A percentile compares a stretch with the other conserved stretches of the same genome.
These are phyloP conservation scores for Bothriochloa decipiens DNA, from an alignment of 176 grass and related monocot species.

Conservation along the genomic window DNA sequence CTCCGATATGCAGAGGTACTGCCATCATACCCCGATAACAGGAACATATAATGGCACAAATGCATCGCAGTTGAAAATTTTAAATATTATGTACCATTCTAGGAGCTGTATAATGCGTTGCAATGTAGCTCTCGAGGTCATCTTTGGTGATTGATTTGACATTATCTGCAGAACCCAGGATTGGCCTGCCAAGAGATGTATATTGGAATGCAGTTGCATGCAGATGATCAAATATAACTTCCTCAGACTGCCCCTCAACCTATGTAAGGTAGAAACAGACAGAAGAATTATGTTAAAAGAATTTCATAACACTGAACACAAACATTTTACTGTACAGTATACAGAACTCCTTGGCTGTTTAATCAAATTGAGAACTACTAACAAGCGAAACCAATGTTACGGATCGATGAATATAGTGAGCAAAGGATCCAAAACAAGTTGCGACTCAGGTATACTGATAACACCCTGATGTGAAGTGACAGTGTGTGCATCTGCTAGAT, in stretches of 20 bases:
- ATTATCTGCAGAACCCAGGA: conserved; percentile 80
- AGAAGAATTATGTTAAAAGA: conserved; percentile 17
- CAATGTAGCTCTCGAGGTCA: conserved; percentile 78
- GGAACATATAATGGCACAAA: neutral
- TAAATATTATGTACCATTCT: conserved; percentile 67
- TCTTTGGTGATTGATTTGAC: conserved; percentile 84
- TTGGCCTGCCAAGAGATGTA: conserved; percentile 87
- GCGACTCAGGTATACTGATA: neutral
- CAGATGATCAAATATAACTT: conserved; percentile 97
- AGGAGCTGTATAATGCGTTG: conserved; percentile 93
- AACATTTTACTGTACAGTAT: neutral
- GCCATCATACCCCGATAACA: conserved; percentile 17
- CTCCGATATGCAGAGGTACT: neutral
- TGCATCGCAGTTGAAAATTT: conserved; percentile 17
- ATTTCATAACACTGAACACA: neutral
- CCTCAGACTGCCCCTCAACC: conserved; percentile 86
- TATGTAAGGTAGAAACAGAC: conserved; percentile 40
- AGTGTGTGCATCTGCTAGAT: neutral
- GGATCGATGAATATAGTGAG: neutral
- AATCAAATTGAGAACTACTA: neutral
- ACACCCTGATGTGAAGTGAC: neutral
- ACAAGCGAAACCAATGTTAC: neutral
- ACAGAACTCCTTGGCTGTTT: neutral
- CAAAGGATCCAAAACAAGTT: conserved; percentile 7
- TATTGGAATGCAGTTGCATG: conserved; percentile 99